phyloP scores from a whole-genome alignment of 208 protist genomes.

The Leishmania braziliensis region DNA sequence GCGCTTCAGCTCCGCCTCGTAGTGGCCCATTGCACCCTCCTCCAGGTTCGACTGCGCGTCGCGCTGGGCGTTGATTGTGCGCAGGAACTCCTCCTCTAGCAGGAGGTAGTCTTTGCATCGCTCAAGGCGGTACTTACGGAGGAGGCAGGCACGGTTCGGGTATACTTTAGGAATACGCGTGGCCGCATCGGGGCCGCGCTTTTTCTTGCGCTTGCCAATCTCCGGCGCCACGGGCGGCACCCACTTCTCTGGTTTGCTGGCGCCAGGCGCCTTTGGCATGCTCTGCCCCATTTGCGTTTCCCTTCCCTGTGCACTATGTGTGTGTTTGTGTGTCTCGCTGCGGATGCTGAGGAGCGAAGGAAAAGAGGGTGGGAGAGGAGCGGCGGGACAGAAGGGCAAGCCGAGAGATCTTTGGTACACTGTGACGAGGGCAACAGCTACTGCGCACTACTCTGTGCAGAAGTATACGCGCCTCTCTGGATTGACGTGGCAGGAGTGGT shows the following conservation, averaged over 20 bases:
- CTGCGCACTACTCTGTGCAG: not conserved
- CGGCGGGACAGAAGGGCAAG: not conserved
- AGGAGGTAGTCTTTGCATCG: slow-evolving; percentile 99
- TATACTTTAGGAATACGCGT: slow-evolving; percentile 90
- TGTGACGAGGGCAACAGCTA: not conserved
- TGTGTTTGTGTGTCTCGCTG: not conserved
- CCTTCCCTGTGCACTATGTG: not conserved
- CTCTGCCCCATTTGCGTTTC: slow-evolving; percentile 68
- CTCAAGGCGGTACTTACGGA: slow-evolving; percentile 98
- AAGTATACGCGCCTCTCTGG: not conserved
- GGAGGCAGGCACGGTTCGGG: slow-evolving; percentile 97
- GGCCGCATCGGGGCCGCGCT: slow-evolving; percentile 74
- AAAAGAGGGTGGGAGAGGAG: not conserved
- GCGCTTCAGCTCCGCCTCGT: slow-evolving; percentile 94
- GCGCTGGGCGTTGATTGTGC: slow-evolving; percentile 77
- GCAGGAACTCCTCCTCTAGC: slow-evolving; percentile 99
- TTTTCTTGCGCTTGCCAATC: slow-evolving; percentile 93
- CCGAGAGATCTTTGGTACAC: not conserved
- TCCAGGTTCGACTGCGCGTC: slow-evolving; percentile 83
- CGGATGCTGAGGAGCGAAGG: not conserved
- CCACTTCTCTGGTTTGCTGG: slow-evolving; percentile 89
- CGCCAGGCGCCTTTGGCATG: slow-evolving; percentile 41
- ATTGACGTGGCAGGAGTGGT: not conserved
- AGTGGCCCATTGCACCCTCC: slow-evolving; percentile 83
- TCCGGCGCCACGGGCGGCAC: slow-evolving; percentile 95